A percentile compares a stretch with the other conserved stretches of the same genome.
phyloP scores from a whole-genome alignment of 2,329 filamentous ascomycete genomes.

The Colletotrichum filicis region DNA sequence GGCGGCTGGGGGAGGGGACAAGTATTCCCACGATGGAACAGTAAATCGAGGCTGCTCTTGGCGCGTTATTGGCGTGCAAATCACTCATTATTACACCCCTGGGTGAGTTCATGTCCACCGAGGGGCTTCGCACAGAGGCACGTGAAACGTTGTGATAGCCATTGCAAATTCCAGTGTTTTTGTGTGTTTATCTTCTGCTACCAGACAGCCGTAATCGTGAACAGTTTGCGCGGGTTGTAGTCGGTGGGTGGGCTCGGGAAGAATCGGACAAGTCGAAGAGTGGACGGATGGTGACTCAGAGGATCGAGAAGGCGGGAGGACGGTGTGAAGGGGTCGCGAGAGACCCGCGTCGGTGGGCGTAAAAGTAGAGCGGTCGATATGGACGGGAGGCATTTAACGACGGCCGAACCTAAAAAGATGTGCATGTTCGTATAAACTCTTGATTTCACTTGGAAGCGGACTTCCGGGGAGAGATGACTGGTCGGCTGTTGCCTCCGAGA shows the following conservation, averaged over 20 bases:
- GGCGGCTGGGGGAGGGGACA: not conserved
- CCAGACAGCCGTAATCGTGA: conserved; percentile 39
- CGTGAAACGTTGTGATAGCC: conserved; percentile 31
- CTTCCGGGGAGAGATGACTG: conserved; percentile 76
- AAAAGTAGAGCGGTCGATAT: conserved; percentile 22
- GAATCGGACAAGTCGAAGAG: conserved; percentile 34
- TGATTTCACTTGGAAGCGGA: conserved; percentile 72
- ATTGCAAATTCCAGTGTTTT: conserved; percentile 39
- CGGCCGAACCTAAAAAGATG: conserved; percentile 94
- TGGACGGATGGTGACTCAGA: conserved; percentile 16
- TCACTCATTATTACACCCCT: conserved; percentile 26
- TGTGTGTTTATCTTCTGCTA: conserved; percentile 39
- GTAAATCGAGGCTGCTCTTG: not conserved
- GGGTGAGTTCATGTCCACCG: conserved; percentile 23
- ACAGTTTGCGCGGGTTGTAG: conserved; percentile 36
- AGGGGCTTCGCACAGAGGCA: conserved; percentile 26
- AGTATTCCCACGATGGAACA: not conserved
- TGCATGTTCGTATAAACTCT: conserved; percentile 78
- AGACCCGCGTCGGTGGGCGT: conserved; percentile 19
- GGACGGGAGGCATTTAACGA: conserved; percentile 71
- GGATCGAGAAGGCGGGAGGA: conserved; percentile 26
- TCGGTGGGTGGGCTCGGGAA: conserved; percentile 34
- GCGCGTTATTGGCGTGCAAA: conserved; percentile 22
- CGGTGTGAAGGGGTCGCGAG: conserved; percentile 12
- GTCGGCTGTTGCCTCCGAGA: conserved; percentile 75